phyloP scores from a whole-genome alignment of 1,139 yeast genomes.

The Zhuliangozyma blackwelliae region DNA sequence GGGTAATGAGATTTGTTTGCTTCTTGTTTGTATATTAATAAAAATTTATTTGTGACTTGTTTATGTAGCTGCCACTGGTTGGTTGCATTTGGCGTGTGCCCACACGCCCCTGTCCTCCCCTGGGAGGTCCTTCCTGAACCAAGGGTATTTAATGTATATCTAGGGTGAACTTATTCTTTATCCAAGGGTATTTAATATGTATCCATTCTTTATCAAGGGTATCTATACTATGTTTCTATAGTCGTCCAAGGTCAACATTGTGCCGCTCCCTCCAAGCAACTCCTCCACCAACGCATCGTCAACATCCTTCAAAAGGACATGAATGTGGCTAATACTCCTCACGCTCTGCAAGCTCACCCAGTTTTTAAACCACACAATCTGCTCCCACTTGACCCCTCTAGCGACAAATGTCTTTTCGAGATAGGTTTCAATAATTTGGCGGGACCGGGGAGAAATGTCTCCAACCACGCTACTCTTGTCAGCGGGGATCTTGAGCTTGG shows the following conservation, averaged over 20 bases:
- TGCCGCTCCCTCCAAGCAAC: conserved; percentile 19
- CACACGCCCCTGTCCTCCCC: too few relatives aligned
- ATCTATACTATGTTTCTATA: conserved; percentile 10
- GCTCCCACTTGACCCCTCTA: conserved; percentile 32
- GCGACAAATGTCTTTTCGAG: conserved; percentile 41
- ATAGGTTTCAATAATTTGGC: conserved; percentile 34
- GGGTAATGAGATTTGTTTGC: not conserved
- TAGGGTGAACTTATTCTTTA: too few relatives aligned
- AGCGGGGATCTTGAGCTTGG: conserved; percentile 29
- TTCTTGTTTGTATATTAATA: not conserved
- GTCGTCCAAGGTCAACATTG: conserved; percentile 17
- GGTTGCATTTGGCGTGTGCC: too few relatives aligned
- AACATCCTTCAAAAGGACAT: conserved; percentile 44
- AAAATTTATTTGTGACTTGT: not conserved
- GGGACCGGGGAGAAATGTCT: conserved; percentile 39
- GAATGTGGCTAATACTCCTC: conserved; percentile 54
- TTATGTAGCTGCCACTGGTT: too few relatives aligned
- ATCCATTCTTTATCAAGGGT: too few relatives aligned
- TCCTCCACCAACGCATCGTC: conserved; percentile 16
- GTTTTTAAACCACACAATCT: conserved; percentile 58
- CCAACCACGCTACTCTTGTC: conserved; percentile 36
- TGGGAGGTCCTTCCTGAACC: too few relatives aligned
- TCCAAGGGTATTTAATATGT: too few relatives aligned
- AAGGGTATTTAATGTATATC: too few relatives aligned
- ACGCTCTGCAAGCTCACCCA: conserved; percentile 61